phyloP scores from a whole-genome alignment of 2,329 filamentous ascomycete genomes.

The Beauveria sp. region DNA sequence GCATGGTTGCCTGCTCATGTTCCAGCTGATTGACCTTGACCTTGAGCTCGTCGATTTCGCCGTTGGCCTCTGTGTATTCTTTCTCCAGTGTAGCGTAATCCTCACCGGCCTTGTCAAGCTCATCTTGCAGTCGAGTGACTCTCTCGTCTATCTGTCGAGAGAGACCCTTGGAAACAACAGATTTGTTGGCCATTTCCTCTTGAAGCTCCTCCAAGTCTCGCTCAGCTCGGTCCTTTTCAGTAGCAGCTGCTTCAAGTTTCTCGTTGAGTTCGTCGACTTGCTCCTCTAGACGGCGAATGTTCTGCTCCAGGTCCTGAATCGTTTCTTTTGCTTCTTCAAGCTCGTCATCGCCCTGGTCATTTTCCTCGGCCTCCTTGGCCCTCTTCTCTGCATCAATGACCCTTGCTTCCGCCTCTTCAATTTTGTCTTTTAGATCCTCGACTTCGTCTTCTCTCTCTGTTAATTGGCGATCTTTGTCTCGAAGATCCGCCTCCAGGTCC shows the following conservation, averaged over 20 bases:
- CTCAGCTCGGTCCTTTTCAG: constrained; percentile 50
- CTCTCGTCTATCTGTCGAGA: constrained; percentile 71
- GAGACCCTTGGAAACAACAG: constrained; percentile 65
- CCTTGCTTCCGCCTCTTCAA: constrained; percentile 48
- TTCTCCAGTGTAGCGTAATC: constrained; percentile 46
- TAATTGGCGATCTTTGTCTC: constrained; percentile 67
- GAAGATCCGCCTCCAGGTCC: constrained; percentile 67
- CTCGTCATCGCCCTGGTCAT: constrained; percentile 42
- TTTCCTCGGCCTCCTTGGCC: constrained; percentile 49
- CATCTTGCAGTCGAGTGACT: constrained; percentile 55
- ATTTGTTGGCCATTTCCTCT: constrained; percentile 73
- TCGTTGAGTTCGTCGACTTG: constrained; percentile 48
- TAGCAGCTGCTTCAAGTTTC: constrained; percentile 44
- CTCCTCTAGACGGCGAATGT: constrained; percentile 44
- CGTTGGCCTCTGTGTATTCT: constrained; percentile 38
- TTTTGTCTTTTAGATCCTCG: constrained; percentile 53
- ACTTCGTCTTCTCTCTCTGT: constrained; percentile 70
- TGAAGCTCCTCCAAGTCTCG: constrained; percentile 58
- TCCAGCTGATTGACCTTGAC: constrained; percentile 35
- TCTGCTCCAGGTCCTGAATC: constrained; percentile 51
- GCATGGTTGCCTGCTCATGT: constrained; percentile 18
- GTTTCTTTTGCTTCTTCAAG: constrained; percentile 50
- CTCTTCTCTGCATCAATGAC: constrained; percentile 48
- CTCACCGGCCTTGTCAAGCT: constrained; percentile 47
- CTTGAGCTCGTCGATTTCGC: constrained; percentile 39